phyloP scores from a whole-genome alignment of 169 alveolate genomes.

The Cryptosporidium ubiquitum region DNA sequence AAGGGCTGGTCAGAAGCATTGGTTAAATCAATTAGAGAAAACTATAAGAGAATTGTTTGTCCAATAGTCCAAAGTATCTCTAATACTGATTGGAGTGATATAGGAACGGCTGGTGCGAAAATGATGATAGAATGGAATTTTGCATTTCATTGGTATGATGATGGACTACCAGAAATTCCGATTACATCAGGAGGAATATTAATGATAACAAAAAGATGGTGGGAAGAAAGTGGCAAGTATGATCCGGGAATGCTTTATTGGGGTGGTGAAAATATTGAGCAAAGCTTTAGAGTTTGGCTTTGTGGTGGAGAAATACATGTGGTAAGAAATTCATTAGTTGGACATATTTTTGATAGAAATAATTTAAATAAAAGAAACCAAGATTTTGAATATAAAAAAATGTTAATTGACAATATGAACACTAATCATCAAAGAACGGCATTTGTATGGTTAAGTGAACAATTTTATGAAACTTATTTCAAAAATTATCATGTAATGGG shows the following conservation, averaged over 20 bases:
- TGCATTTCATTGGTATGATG: constrained; percentile 83
- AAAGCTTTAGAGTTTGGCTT: constrained; percentile 79
- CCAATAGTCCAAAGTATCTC: constrained; percentile 76
- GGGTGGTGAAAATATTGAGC: constrained; percentile 84
- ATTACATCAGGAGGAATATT: constrained; percentile 80
- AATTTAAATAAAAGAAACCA: constrained; percentile 24
- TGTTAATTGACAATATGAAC: constrained; percentile 45
- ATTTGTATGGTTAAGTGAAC: constrained; percentile 50
- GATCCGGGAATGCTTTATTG: constrained; percentile 79
- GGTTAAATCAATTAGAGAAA: constrained; percentile 75
- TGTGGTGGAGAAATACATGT: constrained; percentile 83
- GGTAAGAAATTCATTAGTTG: constrained; percentile 66
- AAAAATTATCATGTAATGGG: constrained; percentile 50
- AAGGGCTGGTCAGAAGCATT: constrained; percentile 76
- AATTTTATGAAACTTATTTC: constrained; percentile 55
- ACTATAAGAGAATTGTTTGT: constrained; percentile 81
- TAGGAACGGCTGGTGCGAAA: constrained; percentile 76
- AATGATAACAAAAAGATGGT: constrained; percentile 80
- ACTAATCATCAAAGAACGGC: constrained; percentile 58
- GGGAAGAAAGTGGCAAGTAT: constrained; percentile 82
- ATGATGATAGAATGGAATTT: constrained; percentile 83
- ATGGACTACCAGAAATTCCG: constrained; percentile 77
- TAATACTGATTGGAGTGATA: constrained; percentile 75
- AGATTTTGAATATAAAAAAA: constrained; percentile 62
- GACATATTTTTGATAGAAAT: constrained; percentile 72